Evolutionary conservation across 495 filamentous ascomycete species (phyloP).

Genomic region (Talaromyces wortmannii): DNA sequence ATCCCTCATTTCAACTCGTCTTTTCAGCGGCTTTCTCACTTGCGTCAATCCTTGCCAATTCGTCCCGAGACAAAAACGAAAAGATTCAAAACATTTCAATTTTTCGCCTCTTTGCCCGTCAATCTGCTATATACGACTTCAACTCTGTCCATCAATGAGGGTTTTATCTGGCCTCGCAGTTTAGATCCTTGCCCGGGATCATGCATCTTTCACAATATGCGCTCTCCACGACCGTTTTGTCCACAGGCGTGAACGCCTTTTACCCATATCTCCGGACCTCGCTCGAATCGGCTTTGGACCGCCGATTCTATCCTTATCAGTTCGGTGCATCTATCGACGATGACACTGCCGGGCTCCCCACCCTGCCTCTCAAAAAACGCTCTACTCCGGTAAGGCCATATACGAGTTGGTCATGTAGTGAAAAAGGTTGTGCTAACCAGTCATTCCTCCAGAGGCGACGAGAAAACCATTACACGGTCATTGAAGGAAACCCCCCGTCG

Average conservation of each 20-base stretch:
- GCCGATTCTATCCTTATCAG: constrained; percentile 28
- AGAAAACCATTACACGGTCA: constrained; percentile 49
- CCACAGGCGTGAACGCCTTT: constrained; percentile 23
- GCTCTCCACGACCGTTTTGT: constrained; percentile 9
- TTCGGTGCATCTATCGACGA: constrained; percentile 12
- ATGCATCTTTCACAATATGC: constrained; percentile 10
- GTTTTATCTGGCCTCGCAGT: background rate
- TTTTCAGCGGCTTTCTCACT: background rate
- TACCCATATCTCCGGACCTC: constrained; percentile 23
- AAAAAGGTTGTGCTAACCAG: constrained; percentile 1
- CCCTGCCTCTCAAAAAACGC: constrained; percentile 24
- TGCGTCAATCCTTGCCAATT: background rate
- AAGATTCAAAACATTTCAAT: too few species aligned
- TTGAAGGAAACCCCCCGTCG: constrained; percentile 45
- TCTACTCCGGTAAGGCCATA: constrained; percentile 5
- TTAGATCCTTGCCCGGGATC: constrained; percentile 6
- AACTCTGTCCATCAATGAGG: constrained; percentile 1
- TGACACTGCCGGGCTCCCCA: constrained; percentile 9
- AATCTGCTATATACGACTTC: background rate
- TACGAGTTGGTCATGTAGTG: background rate
- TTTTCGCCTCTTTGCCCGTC: too few species aligned
- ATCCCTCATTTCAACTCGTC: background rate
- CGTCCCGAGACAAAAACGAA: background rate
- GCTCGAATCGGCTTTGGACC: constrained; percentile 4
- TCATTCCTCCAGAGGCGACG: constrained; percentile 16